Base-by-base conservation (phyloP, 2,329 filamentous ascomycete species). In the Neonectria coccinea region DNA sequence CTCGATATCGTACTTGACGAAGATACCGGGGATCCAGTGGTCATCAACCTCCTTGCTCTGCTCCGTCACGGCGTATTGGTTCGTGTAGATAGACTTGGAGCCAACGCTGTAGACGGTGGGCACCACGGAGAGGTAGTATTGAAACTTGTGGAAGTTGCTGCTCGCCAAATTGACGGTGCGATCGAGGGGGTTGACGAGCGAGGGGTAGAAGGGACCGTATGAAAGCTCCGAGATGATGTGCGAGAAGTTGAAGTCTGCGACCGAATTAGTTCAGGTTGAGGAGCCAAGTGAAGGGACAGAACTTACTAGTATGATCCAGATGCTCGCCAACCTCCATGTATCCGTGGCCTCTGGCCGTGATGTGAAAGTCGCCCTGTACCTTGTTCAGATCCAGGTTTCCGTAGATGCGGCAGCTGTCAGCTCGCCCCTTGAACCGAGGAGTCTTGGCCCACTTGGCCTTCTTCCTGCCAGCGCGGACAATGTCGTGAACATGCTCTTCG, bases 1-100 rank as follows among this genome's bases (percentile, higher is more conserved):
- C 84, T 99, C 96, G 73, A 99, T 97, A 78, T 98, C 95, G 81
- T 97, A 99, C 83, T 98, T 99, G 86, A 99, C 92, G 78, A 98
- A 99, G 67, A 99, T 89, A 33, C 96, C 96, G 0, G 96, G 96
- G 1, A 97, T 88, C 63, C 83, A 67, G 71, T 84, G 89, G 74
- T 97, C 91, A 59, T 85, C 83, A 45, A 97, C 86, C 39, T 84
- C 81, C 73, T 90, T 88, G 72, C 87, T 91, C 83, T 98, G 94
- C 76, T 94, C 93, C 1, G 94, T 98, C 0, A 97, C 96, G 65
- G 95, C 96, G 83, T 99, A 99, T 80, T 99, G 96, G 84, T 99
- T 99, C 16, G 96, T 98, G 79, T 91, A 88, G 76, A 99, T 89
- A 58, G 89, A 90, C 74, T 87, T 86, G 33, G 80, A 78, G 51